Evolutionary conservation across 352 stramenopile species (phyloP), one percentile per base, ranked within the genome.

Genomic region (Phytophthora pistaciae): DNA sequence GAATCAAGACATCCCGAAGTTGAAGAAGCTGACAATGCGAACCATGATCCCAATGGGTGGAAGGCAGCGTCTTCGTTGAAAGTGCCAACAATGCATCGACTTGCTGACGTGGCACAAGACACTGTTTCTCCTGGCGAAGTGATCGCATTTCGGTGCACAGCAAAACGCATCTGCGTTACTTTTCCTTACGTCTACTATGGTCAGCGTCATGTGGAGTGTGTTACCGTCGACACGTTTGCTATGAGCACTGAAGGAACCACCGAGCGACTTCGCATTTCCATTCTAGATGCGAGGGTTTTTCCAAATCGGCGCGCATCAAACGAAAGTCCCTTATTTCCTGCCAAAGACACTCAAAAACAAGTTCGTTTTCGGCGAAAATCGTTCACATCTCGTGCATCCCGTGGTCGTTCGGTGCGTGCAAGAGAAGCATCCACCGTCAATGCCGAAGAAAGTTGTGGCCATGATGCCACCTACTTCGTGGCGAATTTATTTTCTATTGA

Each of bases 401-500:
- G 52, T 52, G 36, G 50, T 56, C 56, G 53, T 38, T 56, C 21
- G 21, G 8, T 55, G 6, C 20, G 18, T 20, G 23, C 36, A 10
- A 66, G 54, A 61, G 40, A 25, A 9, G 20, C 46, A 36, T 44
- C 48, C 9, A 23, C 4, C 27, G 8, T 18, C 38, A 18, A 44
- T 7, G 25, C 16, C 18, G 20, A 49, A 9, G 42, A 21, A 49
- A 49, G 3, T 4, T n/a, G 13, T n/a, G 38, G 67, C 9, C 42
- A 56, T 23, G 52, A 58, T 31, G 14, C 42, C 3, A 62, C 64
- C 3, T 93, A 90, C 62, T 90, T 94, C 49, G 77, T 66, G 10
- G 75, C 82, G 4, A 74, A 83, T 40, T 74, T 65, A 7, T 94
- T 94, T 61, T 81, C 84, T 4, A 54, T 96, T 13, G 88, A 96